These are phyloP conservation scores for Aurantiochytrium sp. DNA, from an alignment of 108 stramenopile genomes.

Conservation along the genomic window DNA sequence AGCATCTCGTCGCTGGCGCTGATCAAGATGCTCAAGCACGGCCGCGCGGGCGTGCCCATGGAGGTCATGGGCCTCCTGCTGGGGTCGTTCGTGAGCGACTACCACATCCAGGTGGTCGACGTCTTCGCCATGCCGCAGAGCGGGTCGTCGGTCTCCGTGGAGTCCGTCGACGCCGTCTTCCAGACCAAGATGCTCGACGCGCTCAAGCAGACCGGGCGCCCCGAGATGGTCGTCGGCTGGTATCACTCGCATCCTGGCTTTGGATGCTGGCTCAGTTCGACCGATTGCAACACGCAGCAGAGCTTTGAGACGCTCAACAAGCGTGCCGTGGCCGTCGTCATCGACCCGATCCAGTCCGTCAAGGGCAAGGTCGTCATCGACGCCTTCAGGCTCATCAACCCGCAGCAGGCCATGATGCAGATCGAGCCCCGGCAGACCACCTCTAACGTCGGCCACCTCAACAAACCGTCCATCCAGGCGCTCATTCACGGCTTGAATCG, in stretches of 20 bases:
- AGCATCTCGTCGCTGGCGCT: conserved; percentile 94
- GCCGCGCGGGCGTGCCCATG: conserved; percentile 99
- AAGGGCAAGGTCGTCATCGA: conserved; percentile 99
- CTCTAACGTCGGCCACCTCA: conserved; percentile 93
- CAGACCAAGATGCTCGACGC: conserved; percentile 98
- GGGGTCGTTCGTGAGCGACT: conserved; percentile 98
- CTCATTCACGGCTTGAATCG: conserved; percentile 96
- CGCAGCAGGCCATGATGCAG: conserved; percentile 93
- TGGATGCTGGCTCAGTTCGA: conserved; percentile 94
- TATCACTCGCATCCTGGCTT: conserved; percentile 99
- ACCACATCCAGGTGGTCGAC: conserved; percentile 98
- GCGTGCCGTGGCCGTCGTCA: conserved; percentile 91
- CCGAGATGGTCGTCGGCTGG: conserved; percentile 64
- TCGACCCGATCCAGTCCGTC: conserved; percentile 97
- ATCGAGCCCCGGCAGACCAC: conserved; percentile 97
- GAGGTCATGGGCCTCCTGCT: conserved; percentile 99
- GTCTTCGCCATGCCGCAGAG: conserved; percentile 99
- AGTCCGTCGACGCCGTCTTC: conserved; percentile 97
- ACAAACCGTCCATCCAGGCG: conserved; percentile 97
- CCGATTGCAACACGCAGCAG: conserved; percentile 97
- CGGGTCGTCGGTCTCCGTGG: conserved; percentile 93
- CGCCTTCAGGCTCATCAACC: conserved; percentile 96
- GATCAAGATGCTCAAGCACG: conserved; percentile 99
- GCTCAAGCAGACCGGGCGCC: conserved; percentile 96
- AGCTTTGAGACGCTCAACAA: conserved; percentile 87